These are phyloP conservation scores for Wickerhamia fluorescens DNA, from an alignment of 805 yeast genomes.

Conservation along the genomic window DNA sequence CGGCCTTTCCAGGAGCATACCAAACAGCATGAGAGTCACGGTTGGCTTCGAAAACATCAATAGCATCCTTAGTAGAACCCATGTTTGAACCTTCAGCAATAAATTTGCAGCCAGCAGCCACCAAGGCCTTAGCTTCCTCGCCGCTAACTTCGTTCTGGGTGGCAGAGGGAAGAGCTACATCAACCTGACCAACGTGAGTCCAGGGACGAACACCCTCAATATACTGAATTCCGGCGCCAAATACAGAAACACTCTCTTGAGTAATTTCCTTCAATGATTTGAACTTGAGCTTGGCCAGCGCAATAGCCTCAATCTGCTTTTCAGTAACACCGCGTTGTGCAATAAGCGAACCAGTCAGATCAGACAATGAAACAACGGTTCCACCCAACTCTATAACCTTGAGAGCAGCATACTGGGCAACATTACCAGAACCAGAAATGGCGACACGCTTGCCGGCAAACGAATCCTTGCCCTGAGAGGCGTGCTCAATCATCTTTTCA, in stretches of 20 bases:
- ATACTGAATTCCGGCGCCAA: constrained; percentile 65
- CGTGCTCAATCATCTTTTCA: constrained; percentile 94
- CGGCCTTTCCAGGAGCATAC: constrained; percentile 99
- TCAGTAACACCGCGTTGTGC: constrained; percentile 75
- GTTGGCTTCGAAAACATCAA: constrained; percentile 84
- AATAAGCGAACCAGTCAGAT: constrained; percentile 86
- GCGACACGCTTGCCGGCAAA: constrained; percentile 93
- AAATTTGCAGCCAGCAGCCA: constrained; percentile 85
- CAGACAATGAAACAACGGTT: constrained; percentile 87
- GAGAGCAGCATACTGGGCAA: constrained; percentile 97
- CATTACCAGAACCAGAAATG: constrained; percentile 97
- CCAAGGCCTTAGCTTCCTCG: constrained; percentile 91
- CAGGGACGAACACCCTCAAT: constrained; percentile 94
- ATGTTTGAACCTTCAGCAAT: constrained; percentile 99
- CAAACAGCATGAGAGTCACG: constrained; percentile 60
- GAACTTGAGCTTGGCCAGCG: constrained; percentile 74
- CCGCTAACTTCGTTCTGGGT: constrained; percentile 98
- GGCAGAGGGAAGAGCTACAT: constrained; percentile 96
- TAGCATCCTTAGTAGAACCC: constrained; percentile 98
- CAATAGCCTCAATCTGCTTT: constrained; percentile 70
- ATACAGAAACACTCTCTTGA: constrained; percentile 44
- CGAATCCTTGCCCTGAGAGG: constrained; percentile 81
- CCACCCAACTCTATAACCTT: constrained; percentile 97
- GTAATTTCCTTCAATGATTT: constrained; percentile 65
- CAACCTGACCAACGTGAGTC: constrained; percentile 85